Conservation (phyloP, 805 yeast species). For the Phaffomyces antillensis region DNA sequence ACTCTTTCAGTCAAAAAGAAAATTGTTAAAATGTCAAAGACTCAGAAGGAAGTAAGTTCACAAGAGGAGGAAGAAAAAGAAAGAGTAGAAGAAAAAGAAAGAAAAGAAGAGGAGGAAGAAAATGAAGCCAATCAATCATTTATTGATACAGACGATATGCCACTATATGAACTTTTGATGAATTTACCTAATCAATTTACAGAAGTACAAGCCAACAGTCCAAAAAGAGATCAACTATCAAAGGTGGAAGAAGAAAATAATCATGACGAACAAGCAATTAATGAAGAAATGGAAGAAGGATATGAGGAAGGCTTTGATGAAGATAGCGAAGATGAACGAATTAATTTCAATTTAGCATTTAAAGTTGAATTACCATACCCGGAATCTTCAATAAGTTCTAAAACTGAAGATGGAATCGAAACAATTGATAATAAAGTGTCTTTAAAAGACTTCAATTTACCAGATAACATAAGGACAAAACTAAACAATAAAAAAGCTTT, state of each 20-base stretch:
- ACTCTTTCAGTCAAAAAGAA: neutral
- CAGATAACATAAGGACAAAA: neutral
- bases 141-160: neutral
- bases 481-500: neutral
- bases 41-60: too few species aligned
- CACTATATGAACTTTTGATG: too few species aligned
- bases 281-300: neutral
- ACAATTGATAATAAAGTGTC: neutral
- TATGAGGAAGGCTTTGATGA: neutral
- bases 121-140: neutral
- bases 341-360: neutral
- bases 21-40: neutral
- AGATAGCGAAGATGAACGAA: constrained; percentile 1
- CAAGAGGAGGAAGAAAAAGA: too few species aligned
- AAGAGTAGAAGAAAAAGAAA: too few species aligned
- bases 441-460: constrained; percentile 1
- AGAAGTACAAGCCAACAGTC: neutral
- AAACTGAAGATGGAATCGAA: constrained; percentile 7
- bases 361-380: neutral
- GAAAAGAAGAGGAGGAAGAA: too few species aligned
- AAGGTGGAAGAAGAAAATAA: too few species aligned
- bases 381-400: constrained; percentile 1
- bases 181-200: neutral
- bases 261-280: neutral
- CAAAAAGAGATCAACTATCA: too few species aligned